Percentiles rank a stretch among this genome's conserved stretches.
Evolutionary conservation across 148 eudicot species (phyloP).

Genomic region (Rhododendron ferrugineum): DNA sequence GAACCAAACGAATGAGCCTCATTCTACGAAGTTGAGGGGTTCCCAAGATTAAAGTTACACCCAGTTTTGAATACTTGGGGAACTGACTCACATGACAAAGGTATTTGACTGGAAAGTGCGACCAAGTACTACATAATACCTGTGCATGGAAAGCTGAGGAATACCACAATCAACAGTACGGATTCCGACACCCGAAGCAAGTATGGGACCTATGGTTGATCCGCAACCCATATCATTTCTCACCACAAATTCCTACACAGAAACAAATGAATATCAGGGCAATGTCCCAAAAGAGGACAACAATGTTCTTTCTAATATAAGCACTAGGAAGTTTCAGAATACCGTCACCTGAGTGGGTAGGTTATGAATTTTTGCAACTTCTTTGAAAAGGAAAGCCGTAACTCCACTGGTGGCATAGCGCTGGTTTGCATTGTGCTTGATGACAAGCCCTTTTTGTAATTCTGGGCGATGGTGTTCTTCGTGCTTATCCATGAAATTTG

Average conservation of each 20-base stretch:
- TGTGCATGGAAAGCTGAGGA: constrained; percentile 63
- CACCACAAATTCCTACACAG: constrained; percentile 84
- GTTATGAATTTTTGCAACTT: constrained; percentile 75
- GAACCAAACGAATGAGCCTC: neutral
- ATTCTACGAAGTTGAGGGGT: neutral
- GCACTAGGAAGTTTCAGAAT: constrained; percentile 13
- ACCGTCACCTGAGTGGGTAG: constrained; percentile 93
- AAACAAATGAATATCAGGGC: neutral
- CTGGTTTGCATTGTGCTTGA: constrained; percentile 95
- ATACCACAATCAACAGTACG: constrained; percentile 79
- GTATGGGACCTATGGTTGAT: constrained; percentile 96
- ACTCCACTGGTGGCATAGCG: constrained; percentile 96
- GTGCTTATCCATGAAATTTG: constrained; percentile 82
- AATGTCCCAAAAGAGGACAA: neutral
- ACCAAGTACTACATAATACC: constrained; percentile 33
- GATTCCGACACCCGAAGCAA: constrained; percentile 90
- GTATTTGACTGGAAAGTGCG: neutral
- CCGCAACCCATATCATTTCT: constrained; percentile 99
- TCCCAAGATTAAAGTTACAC: neutral
- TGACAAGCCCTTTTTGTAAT: constrained; percentile 88
- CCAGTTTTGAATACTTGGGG: neutral
- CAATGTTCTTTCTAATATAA: neutral
- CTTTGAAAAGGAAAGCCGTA: constrained; percentile 87
- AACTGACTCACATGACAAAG: neutral
- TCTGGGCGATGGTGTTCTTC: constrained; percentile 94